Conservation (phyloP, 306 rosid species). For the Biancaea sappan region DNA sequence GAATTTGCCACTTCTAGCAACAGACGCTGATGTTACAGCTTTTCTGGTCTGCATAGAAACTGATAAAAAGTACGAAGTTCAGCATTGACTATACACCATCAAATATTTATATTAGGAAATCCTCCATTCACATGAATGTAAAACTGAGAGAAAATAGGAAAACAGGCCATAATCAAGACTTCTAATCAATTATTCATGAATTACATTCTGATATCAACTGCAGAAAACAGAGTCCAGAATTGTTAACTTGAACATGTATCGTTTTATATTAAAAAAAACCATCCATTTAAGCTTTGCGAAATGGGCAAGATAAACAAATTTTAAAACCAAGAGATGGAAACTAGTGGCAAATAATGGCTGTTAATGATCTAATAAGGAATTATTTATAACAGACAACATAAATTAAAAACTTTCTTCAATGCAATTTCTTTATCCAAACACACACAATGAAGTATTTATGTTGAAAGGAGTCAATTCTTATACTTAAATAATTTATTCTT, state of each 20-base stretch:
- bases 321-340: neutral
- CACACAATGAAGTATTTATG: neutral
- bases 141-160: constrained; percentile 1
- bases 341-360: neutral
- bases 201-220: neutral
- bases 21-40: constrained; percentile 59
- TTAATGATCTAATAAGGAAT: neutral
- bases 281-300: neutral
- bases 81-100: constrained; percentile 33
- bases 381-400: neutral
- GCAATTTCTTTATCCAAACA: neutral
- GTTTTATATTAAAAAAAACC: neutral
- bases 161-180: neutral
- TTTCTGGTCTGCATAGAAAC: constrained; percentile 87
- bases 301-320: neutral
- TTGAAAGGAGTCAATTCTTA: too few relatives aligned
- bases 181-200: neutral
- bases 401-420: neutral
- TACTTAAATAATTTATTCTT: too few relatives aligned
- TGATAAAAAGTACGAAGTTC: constrained; percentile 47
- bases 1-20: constrained; percentile 54
- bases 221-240: constrained; percentile 40
- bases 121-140: constrained; percentile 25
- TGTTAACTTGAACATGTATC: constrained; percentile 23
- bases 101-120: constrained; percentile 12